Conservation (phyloP, 768 basidiomycete species). For the Suillus discolor region DNA sequence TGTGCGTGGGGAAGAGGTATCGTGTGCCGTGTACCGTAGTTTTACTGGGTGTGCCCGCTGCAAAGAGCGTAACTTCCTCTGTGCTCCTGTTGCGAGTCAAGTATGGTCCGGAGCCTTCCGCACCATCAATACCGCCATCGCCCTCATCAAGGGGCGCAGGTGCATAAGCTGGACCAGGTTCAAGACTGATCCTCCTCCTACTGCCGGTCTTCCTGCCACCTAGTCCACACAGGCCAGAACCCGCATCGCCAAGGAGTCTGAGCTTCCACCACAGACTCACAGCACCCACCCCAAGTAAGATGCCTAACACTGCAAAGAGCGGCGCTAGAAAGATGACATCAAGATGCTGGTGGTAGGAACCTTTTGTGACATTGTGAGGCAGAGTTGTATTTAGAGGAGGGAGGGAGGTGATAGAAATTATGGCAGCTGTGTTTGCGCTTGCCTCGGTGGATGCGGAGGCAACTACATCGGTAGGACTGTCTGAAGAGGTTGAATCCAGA, state of each 20-base stretch:
- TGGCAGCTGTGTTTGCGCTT: conserved; percentile 9
- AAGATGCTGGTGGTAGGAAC: conserved; percentile 21
- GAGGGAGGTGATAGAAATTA: conserved; percentile 38
- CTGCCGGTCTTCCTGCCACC: not conserved
- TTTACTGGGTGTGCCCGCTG: conserved; percentile 31
- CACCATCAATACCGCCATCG: conserved; percentile 16
- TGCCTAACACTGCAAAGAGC: conserved; percentile 28
- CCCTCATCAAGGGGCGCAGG: conserved; percentile 18
- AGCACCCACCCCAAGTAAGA: conserved; percentile 24
- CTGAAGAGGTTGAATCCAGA: not conserved
- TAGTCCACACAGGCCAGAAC: not conserved
- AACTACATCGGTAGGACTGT: not conserved
- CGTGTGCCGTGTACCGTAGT: conserved; percentile 29
- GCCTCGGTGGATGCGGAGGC: conserved; percentile 14
- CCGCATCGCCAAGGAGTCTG: conserved; percentile 3
- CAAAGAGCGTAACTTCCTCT: conserved; percentile 29
- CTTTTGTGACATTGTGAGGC: conserved; percentile 19
- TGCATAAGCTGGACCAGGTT: conserved; percentile 29
- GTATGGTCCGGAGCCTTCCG: conserved; percentile 12
- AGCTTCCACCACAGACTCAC: conserved; percentile 15
- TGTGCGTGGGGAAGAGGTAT: conserved; percentile 21
- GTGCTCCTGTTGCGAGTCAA: conserved; percentile 17
- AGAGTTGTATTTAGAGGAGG: conserved; percentile 25
- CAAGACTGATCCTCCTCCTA: conserved; percentile 15
- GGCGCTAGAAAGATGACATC: conserved; percentile 31